Evolutionary conservation across 495 filamentous ascomycete species (phyloP).

Genomic region (Cercophora scortea): DNA sequence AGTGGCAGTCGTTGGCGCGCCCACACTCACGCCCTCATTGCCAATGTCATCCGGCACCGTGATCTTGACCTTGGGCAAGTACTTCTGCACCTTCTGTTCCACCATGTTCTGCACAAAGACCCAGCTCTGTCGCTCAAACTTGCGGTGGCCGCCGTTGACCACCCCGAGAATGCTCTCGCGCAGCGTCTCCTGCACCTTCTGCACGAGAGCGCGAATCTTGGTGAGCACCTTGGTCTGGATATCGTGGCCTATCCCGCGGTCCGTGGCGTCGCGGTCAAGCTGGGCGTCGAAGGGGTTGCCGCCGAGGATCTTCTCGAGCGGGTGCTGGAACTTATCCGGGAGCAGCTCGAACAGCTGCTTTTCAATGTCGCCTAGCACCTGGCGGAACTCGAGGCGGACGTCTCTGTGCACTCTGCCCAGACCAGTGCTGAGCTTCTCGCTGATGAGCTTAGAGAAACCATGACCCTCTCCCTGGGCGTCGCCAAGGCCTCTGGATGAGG

Average conservation of each 20-base stretch:
- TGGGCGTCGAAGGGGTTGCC: slow-evolving; percentile 27
- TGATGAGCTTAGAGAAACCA: slow-evolving; percentile 28
- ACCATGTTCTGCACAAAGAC: slow-evolving; percentile 29
- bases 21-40: slow-evolving; percentile 25
- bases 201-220: slow-evolving; percentile 25
- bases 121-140: slow-evolving; percentile 29
- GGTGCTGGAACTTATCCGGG: slow-evolving; percentile 22
- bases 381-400: slow-evolving; percentile 29
- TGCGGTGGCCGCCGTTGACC: slow-evolving; percentile 29
- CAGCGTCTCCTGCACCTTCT: slow-evolving; percentile 27
- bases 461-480: slow-evolving; percentile 9
- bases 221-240: slow-evolving; percentile 24
- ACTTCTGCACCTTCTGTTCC: slow-evolving; percentile 27
- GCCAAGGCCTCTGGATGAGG: slow-evolving; percentile 11
- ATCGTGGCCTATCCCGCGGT: slow-evolving; percentile 23
- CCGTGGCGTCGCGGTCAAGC: slow-evolving; percentile 19
- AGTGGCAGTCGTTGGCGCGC: slow-evolving; percentile 14
- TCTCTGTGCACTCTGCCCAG: slow-evolving; percentile 24
- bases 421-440: slow-evolving; percentile 27
- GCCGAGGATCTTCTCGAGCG: slow-evolving; percentile 28
- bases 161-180: slow-evolving; percentile 24
- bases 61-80: slow-evolving; percentile 28
- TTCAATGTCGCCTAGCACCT: slow-evolving; percentile 24
- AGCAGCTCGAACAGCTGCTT: slow-evolving; percentile 27
- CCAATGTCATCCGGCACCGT: slow-evolving; percentile 28